Evolutionary conservation across 495 filamentous ascomycete genomes (phyloP).

Genomic region (Lasiosphaeria miniovina): DNA sequence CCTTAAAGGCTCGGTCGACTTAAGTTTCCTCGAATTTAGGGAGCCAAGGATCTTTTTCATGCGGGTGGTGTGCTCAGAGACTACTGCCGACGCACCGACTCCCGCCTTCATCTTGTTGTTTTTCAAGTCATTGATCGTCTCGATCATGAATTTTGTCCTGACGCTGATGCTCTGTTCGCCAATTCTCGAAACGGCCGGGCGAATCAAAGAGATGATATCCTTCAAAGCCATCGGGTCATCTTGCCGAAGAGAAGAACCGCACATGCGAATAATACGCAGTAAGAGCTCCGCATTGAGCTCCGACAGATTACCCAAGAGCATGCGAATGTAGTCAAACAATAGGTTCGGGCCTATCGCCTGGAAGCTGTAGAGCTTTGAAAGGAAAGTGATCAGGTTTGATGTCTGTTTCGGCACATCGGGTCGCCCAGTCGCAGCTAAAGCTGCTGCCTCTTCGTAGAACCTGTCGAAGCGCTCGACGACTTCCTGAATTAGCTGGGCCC

Average conservation of each 20-base stretch:
- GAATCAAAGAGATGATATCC: conserved; percentile 80
- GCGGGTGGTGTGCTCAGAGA: conserved; percentile 71
- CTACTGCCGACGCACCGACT: conserved; percentile 56
- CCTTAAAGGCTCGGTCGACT: conserved; percentile 76
- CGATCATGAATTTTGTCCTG: conserved; percentile 96
- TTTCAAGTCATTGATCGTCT: conserved; percentile 89
- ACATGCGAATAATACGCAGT: conserved; percentile 76
- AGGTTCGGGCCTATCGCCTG: conserved; percentile 78
- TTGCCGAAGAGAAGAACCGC: conserved; percentile 77
- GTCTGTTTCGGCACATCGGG: conserved; percentile 57
- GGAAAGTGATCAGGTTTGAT: conserved; percentile 75
- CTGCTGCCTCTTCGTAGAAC: conserved; percentile 41
- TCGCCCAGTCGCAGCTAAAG: conserved; percentile 45
- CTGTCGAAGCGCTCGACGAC: conserved; percentile 67
- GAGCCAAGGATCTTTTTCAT: conserved; percentile 82
- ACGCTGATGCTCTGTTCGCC: conserved; percentile 74
- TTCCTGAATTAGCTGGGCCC: conserved; percentile 75
- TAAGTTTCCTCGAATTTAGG: conserved; percentile 64
- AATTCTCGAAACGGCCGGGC: conserved; percentile 61
- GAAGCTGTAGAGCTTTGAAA: conserved; percentile 89
- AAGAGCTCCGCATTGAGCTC: conserved; percentile 92
- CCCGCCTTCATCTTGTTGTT: conserved; percentile 86
- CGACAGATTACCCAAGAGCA: conserved; percentile 70
- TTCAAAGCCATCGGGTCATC: conserved; percentile 91
- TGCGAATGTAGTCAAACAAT: conserved; percentile 83